phyloP scores from a whole-genome alignment of 179 eudicot genomes.

The Beta macrorhiza region DNA sequence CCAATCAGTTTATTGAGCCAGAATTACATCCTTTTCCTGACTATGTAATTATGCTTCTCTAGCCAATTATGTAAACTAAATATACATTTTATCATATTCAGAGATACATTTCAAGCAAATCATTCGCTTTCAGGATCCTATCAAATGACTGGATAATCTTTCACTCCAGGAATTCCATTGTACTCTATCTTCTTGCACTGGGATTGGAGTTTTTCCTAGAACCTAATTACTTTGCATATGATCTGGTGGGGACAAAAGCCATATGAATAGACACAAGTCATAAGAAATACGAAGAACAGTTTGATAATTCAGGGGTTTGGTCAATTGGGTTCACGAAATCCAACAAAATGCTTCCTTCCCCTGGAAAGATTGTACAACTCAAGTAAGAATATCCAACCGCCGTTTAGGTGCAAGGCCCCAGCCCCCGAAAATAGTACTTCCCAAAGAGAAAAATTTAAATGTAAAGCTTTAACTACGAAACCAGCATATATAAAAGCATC shows the following conservation, averaged over 20 bases:
- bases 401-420: not conserved
- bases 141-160: not conserved
- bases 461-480: not conserved
- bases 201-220: not conserved
- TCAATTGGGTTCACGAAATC: not conserved
- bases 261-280: not conserved
- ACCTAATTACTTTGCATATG: not conserved
- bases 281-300: not conserved
- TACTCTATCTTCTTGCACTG: not conserved
- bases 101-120: not conserved
- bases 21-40: not conserved
- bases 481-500: not conserved
- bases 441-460: not conserved
- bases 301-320: not conserved
- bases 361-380: not conserved
- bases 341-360: not conserved
- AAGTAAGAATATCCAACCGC: not conserved
- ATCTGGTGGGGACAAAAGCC: not conserved
- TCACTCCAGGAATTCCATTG: too few species aligned
- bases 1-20: not conserved
- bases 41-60: not conserved
- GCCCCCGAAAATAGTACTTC: not conserved
- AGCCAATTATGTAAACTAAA: not conserved
- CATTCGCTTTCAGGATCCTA: not conserved
- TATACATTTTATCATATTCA: not conserved